These are phyloP conservation scores for Trichoderma atroviride DNA, from an alignment of 2,329 filamentous ascomycete species.

Conservation along the genomic window DNA sequence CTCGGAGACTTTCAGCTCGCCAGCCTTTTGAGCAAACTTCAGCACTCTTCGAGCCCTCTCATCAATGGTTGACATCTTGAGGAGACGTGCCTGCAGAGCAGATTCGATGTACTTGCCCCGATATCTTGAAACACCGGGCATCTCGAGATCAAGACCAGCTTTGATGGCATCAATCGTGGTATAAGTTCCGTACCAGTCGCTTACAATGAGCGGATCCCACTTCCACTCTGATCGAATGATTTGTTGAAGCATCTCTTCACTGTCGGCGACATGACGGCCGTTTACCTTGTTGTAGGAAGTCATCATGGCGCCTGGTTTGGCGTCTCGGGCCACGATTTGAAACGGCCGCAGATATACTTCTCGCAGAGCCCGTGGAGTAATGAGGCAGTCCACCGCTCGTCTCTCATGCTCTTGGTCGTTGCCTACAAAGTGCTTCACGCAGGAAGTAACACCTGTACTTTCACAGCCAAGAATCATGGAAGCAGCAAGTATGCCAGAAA, in stretches of 20 bases:
- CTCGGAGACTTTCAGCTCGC: conserved; percentile 6
- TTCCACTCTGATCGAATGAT: background rate
- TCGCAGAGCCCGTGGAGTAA: conserved; percentile 1
- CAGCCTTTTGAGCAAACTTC: background rate
- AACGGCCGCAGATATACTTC: conserved; percentile 6
- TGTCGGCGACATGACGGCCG: conserved; percentile 6
- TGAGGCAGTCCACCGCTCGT: conserved; percentile 11
- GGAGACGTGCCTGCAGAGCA: conserved; percentile 5
- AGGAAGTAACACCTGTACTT: conserved; percentile 2
- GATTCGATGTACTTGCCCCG: conserved; percentile 14
- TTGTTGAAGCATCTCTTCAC: background rate
- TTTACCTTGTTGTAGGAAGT: conserved; percentile 19
- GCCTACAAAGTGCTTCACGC: conserved; percentile 13
- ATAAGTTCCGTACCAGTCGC: conserved; percentile 11
- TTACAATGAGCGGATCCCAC: conserved; percentile 13
- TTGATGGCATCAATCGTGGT: conserved; percentile 9
- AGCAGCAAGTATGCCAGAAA: conserved; percentile 2
- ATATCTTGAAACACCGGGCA: conserved; percentile 12
- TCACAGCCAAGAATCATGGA: conserved; percentile 7
- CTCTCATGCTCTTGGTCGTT: conserved; percentile 17
- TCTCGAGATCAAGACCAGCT: conserved; percentile 11
- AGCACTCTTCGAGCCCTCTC: background rate
- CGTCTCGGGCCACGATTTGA: conserved; percentile 12
- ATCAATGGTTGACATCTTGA: conserved; percentile 1
- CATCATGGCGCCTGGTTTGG: conserved; percentile 8